A percentile compares a stretch with the other conserved stretches of the same genome.
phyloP scores from a whole-genome alignment of 2,329 filamentous ascomycete species.

The Clathrospora elynae region DNA sequence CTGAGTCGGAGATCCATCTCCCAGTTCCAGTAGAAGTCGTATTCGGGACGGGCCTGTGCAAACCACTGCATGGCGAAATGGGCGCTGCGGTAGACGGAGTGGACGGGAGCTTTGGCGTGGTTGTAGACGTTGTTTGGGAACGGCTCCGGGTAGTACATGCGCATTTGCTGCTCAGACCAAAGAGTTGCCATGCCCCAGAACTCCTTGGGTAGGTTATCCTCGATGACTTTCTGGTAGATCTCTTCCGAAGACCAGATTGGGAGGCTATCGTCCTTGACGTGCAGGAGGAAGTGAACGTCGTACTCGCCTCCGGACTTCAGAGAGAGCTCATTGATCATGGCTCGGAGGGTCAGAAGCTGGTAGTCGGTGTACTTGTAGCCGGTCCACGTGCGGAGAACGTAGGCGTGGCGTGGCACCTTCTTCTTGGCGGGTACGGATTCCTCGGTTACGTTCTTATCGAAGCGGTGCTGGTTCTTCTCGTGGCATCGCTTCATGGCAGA shows the following conservation, averaged over 20 bases:
- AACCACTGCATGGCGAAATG: conserved; percentile 60
- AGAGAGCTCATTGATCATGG: conserved; percentile 80
- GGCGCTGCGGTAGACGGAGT: conserved; percentile 80
- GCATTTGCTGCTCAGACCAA: conserved; percentile 95
- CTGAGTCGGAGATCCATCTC: conserved; percentile 84
- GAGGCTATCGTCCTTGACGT: conserved; percentile 76
- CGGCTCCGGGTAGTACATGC: conserved; percentile 84
- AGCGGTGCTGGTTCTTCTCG: conserved; percentile 57
- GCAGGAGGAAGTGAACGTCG: conserved; percentile 82
- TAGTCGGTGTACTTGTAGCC: conserved; percentile 79
- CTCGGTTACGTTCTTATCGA: conserved; percentile 46
- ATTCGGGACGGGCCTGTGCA: conserved; percentile 56
- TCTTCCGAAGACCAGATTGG: conserved; percentile 79
- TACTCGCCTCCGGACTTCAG: conserved; percentile 85
- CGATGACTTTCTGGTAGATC: conserved; percentile 69
- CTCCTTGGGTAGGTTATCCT: conserved; percentile 75
- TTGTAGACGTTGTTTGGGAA: conserved; percentile 75
- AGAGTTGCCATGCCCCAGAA: conserved; percentile 87
- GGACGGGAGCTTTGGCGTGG: conserved; percentile 68
- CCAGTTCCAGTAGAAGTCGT: conserved; percentile 76
- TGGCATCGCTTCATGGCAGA: conserved; percentile 54
- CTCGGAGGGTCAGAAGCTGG: conserved; percentile 78
- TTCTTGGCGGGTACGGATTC: conserved; percentile 45
- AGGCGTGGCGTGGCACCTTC: conserved; percentile 68
- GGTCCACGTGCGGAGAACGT: conserved; percentile 84